Base-by-base conservation (phyloP, 305 asterid genomes). In the Plantago lanceolata region DNA sequence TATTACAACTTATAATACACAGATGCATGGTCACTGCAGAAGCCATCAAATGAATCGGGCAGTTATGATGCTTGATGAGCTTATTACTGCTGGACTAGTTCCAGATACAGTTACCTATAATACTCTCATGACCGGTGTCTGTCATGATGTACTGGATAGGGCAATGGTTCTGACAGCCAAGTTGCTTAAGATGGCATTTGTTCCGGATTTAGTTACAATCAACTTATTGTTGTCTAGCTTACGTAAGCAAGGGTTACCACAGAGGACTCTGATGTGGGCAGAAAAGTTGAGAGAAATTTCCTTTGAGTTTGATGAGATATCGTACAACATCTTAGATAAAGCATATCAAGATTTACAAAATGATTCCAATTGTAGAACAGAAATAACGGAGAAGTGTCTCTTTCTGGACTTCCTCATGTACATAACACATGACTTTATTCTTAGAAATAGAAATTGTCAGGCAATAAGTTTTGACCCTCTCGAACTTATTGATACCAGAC, bases 41-140 rank as follows among this genome's bases (percentile, higher is more conserved):
- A 85, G 78, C 81, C 83, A 69, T 72, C 83, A 78, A 71, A 78
- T 89, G 77, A 82, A 82, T 66, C 80, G 61, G 71, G 99, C 97
- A 65, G 77, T 87, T 63, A 66, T 79, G 78, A 70, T 79, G 87
- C 75, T 93, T 54, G 78, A 93, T 72, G 84, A 86, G 75, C 92
- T 93, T 71, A 73, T 84, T 68, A 84, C 93, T 45, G 62, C 81
- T 68, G 99, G 97, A 65, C 63, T 89, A 20, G 85, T 84, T 78
- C 99, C 96, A 31, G 82, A 93, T 77, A 82, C 86, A 15, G 88
- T 87, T 71, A 93, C 99, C 19, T 93, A 84, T 81, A 93, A 93
- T 68, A 87, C 94, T 66, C 75, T 89, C 78, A 48, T 93, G 82
- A 87, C 66, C 64, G 91, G 86, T 55, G 73, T 81, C 49, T 87